These are phyloP conservation scores for Barnettozyma californica DNA, from an alignment of 805 yeast genomes.

Conservation along the genomic window DNA sequence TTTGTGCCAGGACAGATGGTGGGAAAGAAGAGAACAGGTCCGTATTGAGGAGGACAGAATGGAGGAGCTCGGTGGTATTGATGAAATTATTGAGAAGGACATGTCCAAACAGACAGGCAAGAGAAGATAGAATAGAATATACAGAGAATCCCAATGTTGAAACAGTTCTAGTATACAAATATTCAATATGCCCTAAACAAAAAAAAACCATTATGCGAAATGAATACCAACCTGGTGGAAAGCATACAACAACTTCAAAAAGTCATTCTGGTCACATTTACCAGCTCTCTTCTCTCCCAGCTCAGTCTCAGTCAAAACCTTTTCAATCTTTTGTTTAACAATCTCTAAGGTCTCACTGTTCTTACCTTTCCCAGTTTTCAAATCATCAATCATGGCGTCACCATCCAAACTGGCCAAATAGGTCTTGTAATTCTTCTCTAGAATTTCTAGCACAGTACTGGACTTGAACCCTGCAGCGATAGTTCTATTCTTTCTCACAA, in stretches of 20 bases:
- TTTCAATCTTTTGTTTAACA: constrained; percentile 65
- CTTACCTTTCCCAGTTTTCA: constrained; percentile 27
- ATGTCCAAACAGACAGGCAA: constrained; percentile 42
- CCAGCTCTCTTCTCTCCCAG: constrained; percentile 84
- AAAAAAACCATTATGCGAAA: constrained; percentile 52
- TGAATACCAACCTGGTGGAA: constrained; percentile 97
- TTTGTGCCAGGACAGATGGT: constrained; percentile 90
- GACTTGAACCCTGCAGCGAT: constrained; percentile 90
- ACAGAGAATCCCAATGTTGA: neutral
- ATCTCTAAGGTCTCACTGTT: constrained; percentile 33
- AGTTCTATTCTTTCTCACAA: constrained; percentile 90
- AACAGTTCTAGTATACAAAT: neutral
- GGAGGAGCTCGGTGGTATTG: constrained; percentile 89
- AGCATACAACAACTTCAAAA: constrained; percentile 77
- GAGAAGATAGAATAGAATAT: constrained; percentile 48
- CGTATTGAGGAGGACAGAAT: constrained; percentile 82
- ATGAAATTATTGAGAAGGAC: constrained; percentile 78
- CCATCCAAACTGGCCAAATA: constrained; percentile 52
- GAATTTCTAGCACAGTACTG: constrained; percentile 66
- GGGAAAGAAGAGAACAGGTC: constrained; percentile 96
- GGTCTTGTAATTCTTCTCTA: constrained; percentile 85
- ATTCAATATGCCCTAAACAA: neutral
- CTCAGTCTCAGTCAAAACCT: constrained; percentile 75
- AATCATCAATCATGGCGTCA: constrained; percentile 34
- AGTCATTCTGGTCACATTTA: constrained; percentile 93